A percentile compares a stretch with the other conserved stretches of the same genome.
These are phyloP conservation scores for Spathaspora sp. DNA, from an alignment of 1,139 yeast genomes.

Conservation along the genomic window DNA sequence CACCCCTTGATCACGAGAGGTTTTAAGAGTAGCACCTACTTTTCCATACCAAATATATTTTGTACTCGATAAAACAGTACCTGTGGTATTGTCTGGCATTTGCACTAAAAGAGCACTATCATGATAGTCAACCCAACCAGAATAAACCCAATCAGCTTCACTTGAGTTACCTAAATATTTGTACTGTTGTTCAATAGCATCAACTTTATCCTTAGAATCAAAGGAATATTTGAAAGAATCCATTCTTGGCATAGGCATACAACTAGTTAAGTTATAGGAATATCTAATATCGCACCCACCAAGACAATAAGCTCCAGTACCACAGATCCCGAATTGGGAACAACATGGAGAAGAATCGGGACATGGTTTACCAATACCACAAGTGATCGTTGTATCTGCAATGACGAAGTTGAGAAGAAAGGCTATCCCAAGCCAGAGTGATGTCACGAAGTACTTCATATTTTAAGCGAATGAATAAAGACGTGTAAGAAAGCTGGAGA, in stretches of 20 bases:
- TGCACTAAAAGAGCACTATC: slow-evolving; percentile 62
- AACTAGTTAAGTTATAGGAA: slow-evolving; percentile 61
- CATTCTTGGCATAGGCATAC: slow-evolving; percentile 64
- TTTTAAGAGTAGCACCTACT: slow-evolving; percentile 63
- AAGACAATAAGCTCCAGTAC: slow-evolving; percentile 75
- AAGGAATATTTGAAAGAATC: slow-evolving; percentile 34
- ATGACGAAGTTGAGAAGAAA: slow-evolving; percentile 3
- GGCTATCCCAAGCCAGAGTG: background rate
- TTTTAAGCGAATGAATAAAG: background rate
- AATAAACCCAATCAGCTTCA: slow-evolving; percentile 69
- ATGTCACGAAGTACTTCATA: background rate
- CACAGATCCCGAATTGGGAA: slow-evolving; percentile 82
- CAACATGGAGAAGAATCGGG: slow-evolving; percentile 80
- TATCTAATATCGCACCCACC: slow-evolving; percentile 78
- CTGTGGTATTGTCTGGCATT: slow-evolving; percentile 77
- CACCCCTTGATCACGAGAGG: slow-evolving; percentile 79
- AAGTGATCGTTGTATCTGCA: slow-evolving; percentile 25
- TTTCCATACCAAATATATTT: slow-evolving; percentile 87
- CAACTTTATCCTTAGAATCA: slow-evolving; percentile 24
- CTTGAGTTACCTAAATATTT: slow-evolving; percentile 69
- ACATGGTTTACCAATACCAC: slow-evolving; percentile 54
- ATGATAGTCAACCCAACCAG: slow-evolving; percentile 60
- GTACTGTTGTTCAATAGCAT: slow-evolving; percentile 31
- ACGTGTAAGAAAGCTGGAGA: background rate
- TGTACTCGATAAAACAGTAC: slow-evolving; percentile 81